Percentiles rank a stretch among this genome's conserved stretches.
phyloP scores from a whole-genome alignment of 768 basidiomycete genomes.

The Sporobolomyces phaffii region DNA sequence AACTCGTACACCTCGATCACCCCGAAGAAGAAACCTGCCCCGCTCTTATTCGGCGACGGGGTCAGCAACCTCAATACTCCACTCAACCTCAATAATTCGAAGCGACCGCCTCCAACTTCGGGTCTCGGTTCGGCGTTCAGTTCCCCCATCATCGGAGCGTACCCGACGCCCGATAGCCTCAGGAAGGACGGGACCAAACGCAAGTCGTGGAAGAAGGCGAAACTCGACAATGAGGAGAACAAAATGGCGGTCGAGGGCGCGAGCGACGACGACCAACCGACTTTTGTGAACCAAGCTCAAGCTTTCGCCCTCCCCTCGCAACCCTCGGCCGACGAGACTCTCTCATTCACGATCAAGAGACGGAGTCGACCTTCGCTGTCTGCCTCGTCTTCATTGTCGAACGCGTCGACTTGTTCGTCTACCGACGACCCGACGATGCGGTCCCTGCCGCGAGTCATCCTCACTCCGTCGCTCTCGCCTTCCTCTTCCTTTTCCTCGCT shows the following conservation, averaged over 20 bases:
- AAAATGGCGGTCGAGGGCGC: background rate
- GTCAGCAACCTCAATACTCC: conserved; percentile 12
- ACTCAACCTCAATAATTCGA: background rate
- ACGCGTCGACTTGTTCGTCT: background rate
- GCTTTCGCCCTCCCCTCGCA: conserved; percentile 1
- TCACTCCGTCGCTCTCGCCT: conserved; percentile 25
- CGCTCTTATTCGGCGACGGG: background rate
- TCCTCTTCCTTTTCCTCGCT: conserved; percentile 7
- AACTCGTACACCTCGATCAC: background rate
- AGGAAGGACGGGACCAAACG: conserved; percentile 9
- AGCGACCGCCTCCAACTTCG: background rate
- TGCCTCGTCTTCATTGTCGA: conserved; percentile 9
- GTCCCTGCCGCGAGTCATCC: background rate
- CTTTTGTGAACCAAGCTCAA: conserved; percentile 4
- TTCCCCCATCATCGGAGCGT: conserved; percentile 19
- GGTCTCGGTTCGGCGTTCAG: conserved; percentile 32
- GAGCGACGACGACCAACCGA: background rate
- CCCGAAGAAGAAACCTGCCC: conserved; percentile 9
- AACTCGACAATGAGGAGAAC: background rate
- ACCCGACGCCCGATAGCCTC: conserved; percentile 14
- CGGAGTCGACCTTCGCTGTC: background rate
- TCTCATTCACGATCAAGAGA: conserved; percentile 3
- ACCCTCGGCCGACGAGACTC: background rate
- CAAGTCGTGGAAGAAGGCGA: conserved; percentile 31
- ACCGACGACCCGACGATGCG: background rate